phyloP scores from a whole-genome alignment of 2,329 filamentous ascomycete species.

The Incumbomyces lentus region DNA sequence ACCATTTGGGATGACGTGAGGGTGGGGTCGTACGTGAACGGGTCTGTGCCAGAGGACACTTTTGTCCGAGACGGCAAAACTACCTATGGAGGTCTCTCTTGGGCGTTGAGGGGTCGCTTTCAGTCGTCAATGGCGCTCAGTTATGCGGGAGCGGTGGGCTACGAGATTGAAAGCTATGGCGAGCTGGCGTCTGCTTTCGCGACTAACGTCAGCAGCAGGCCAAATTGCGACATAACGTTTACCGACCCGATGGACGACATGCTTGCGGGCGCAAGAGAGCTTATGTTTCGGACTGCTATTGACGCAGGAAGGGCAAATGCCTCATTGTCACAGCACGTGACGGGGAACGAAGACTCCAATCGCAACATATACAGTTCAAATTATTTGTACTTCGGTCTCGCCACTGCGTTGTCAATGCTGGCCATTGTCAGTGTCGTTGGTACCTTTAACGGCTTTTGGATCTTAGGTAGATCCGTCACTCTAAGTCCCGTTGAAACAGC shows the following conservation, averaged over 20 bases:
- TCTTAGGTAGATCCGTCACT: slow-evolving; percentile 8
- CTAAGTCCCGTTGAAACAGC: slow-evolving; percentile 8
- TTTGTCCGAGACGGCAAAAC: background rate
- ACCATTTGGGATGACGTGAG: background rate
- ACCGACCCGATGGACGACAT: slow-evolving; percentile 10
- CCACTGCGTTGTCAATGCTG: slow-evolving; percentile 2
- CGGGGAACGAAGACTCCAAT: too few species aligned
- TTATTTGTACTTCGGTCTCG: background rate
- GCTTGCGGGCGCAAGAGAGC: slow-evolving; percentile 7
- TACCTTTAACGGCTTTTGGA: slow-evolving; percentile 11
- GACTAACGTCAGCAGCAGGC: too few species aligned
- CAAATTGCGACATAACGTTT: background rate
- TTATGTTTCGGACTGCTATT: slow-evolving; percentile 15
- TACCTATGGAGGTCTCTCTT: slow-evolving; percentile 6
- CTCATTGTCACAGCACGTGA: slow-evolving; percentile 1
- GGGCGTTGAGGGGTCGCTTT: slow-evolving; percentile 3
- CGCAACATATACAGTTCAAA: too few species aligned
- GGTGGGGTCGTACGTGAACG: background rate
- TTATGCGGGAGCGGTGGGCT: slow-evolving; percentile 6
- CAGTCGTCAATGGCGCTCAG: slow-evolving; percentile 1
- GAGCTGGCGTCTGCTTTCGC: too few species aligned
- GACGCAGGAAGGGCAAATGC: slow-evolving; percentile 7
- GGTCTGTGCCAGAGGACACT: background rate
- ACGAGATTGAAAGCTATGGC: background rate
- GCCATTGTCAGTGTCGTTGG: slow-evolving; percentile 2